These are phyloP conservation scores for Diplodia seriata DNA, from an alignment of 2,329 filamentous ascomycete genomes.

Conservation along the genomic window DNA sequence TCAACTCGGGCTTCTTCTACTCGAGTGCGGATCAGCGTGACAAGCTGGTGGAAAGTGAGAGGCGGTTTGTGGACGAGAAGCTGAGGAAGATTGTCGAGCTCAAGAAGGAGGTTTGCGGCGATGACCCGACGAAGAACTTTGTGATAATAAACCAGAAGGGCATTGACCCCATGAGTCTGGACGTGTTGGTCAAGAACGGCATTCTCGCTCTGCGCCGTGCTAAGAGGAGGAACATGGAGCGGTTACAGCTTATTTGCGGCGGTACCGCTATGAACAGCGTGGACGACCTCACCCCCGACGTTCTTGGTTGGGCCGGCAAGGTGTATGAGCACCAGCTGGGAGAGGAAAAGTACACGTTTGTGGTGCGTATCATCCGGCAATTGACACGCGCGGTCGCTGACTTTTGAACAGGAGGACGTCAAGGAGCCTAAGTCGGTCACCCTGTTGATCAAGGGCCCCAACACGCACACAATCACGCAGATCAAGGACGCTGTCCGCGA, in stretches of 20 bases:
- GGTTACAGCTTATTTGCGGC: conserved; percentile 91
- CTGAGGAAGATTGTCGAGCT: conserved; percentile 96
- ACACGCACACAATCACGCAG: conserved; percentile 94
- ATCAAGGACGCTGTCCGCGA: conserved; percentile 96
- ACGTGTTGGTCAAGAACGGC: conserved; percentile 96
- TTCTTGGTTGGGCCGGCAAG: conserved; percentile 92
- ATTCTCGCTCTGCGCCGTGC: conserved; percentile 93
- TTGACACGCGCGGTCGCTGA: conserved; percentile 36
- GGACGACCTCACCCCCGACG: conserved; percentile 85
- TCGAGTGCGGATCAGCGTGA: conserved; percentile 95
- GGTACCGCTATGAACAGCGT: conserved; percentile 94
- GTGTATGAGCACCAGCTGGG: conserved; percentile 98
- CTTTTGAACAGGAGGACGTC: conserved; percentile 73
- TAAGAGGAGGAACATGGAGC: conserved; percentile 99
- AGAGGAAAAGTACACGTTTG: conserved; percentile 98
- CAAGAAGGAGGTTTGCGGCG: conserved; percentile 96
- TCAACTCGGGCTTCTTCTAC: conserved; percentile 99
- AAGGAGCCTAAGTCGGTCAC: conserved; percentile 99
- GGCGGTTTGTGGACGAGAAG: conserved; percentile 94
- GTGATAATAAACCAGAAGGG: conserved; percentile 99
- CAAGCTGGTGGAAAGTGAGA: conserved; percentile 97
- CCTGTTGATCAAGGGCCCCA: conserved; percentile 96
- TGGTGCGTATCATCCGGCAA: conserved; percentile 54
- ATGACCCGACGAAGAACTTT: conserved; percentile 91
- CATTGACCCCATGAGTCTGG: conserved; percentile 93